Conservation (phyloP, 768 basidiomycete species). For the Collybia mongolica region DNA sequence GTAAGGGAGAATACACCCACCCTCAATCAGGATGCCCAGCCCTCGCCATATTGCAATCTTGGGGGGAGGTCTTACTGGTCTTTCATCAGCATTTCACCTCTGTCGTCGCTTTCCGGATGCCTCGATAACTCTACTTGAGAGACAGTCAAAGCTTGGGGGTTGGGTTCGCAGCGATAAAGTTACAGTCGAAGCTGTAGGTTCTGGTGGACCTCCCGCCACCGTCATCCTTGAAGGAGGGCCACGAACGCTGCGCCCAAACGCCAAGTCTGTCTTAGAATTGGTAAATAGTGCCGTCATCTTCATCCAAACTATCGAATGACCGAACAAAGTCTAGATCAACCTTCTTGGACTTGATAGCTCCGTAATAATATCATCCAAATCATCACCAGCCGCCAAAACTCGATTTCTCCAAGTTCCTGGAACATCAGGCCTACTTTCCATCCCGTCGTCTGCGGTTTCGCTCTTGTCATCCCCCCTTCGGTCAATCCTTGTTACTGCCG, state of each 20-base stretch:
- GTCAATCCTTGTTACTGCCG: conserved; percentile 46
- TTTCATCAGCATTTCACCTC: conserved; percentile 80
- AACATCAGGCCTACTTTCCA: conserved; percentile 46
- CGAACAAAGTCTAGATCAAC: conserved; percentile 59
- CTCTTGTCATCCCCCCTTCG: conserved; percentile 39
- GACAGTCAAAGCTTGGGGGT: conserved; percentile 67
- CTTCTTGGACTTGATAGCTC: conserved; percentile 60
- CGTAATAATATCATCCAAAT: conserved; percentile 65
- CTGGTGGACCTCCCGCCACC: conserved; percentile 23
- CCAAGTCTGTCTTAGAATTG: conserved; percentile 73
- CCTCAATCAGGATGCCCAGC: conserved; percentile 3
- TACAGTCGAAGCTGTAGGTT: conserved; percentile 25
- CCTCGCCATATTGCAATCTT: conserved; percentile 57
- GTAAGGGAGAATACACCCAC: too few relatives aligned
- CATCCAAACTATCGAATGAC: conserved; percentile 1
- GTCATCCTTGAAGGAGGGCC: conserved; percentile 86
- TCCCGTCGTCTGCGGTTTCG: conserved; percentile 42
- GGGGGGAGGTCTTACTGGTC: conserved; percentile 81
- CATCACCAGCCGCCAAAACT: conserved; percentile 71
- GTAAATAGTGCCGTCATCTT: conserved; percentile 41
- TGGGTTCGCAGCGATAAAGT: conserved; percentile 74
- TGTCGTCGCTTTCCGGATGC: conserved; percentile 59
- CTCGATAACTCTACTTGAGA: conserved; percentile 71
- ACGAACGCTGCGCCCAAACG: conserved; percentile 78
- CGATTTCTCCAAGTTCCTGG: conserved; percentile 69